Evolutionary conservation across 148 eudicot species (phyloP).

Genomic region (Spergularia bocconei): DNA sequence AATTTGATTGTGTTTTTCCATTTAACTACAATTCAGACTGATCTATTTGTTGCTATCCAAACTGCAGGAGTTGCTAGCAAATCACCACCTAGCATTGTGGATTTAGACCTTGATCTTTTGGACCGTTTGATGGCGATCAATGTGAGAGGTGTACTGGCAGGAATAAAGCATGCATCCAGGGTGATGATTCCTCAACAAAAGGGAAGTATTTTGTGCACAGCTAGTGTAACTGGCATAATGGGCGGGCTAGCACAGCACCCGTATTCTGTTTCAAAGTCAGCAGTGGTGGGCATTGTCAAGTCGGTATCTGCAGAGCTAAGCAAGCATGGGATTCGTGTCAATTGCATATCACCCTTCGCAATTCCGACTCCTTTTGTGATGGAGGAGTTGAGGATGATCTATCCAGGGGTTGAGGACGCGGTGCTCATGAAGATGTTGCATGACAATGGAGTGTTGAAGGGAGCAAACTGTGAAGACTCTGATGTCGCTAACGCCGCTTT

Average conservation of each 20-base stretch:
- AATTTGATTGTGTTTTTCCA: not conserved
- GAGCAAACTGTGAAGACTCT: conserved; percentile 51
- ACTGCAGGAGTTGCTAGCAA: conserved; percentile 54
- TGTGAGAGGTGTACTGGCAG: conserved; percentile 62
- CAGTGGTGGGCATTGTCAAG: conserved; percentile 59
- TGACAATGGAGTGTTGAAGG: conserved; percentile 40
- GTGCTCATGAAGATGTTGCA: conserved; percentile 37
- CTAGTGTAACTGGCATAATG: conserved; percentile 63
- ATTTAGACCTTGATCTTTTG: conserved; percentile 51
- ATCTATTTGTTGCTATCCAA: not conserved
- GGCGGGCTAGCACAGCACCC: conserved; percentile 80
- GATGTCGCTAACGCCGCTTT: conserved; percentile 81
- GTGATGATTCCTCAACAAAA: conserved; percentile 63
- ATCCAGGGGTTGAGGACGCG: conserved; percentile 44
- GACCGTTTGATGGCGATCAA: conserved; percentile 70
- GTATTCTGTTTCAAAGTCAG: conserved; percentile 56
- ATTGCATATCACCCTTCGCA: conserved; percentile 72
- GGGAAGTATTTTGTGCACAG: conserved; percentile 70
- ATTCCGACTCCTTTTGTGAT: conserved; percentile 62
- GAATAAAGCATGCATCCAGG: conserved; percentile 72
- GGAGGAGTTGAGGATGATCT: conserved; percentile 44
- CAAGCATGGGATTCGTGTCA: conserved; percentile 68
- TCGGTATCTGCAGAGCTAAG: conserved; percentile 59
- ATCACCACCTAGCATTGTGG: conserved; percentile 48
- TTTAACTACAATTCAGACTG: not conserved